Percentiles rank a stretch among this genome's conserved stretches.
phyloP scores from a whole-genome alignment of 164 flowering plant species.

The Chimonanthus praecox region DNA sequence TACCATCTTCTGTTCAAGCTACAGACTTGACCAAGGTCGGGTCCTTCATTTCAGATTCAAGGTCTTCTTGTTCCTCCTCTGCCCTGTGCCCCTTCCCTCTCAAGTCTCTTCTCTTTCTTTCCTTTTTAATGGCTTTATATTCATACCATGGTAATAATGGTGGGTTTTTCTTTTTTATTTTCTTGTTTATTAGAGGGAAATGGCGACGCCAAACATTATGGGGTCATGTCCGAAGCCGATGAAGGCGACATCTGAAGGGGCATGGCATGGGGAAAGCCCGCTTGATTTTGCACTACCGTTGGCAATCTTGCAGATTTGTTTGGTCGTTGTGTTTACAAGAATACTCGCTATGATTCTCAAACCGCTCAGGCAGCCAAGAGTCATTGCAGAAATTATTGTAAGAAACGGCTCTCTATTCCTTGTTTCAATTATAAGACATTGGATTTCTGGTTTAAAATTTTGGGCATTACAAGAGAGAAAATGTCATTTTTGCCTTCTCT shows the following conservation, averaged over 20 bases:
- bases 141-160: no score
- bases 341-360: conserved; percentile 16
- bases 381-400: conserved; percentile 29
- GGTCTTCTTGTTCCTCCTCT: no score
- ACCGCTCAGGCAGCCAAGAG: conserved; percentile 28
- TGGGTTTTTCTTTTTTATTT: no score
- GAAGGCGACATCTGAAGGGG: conserved; percentile 27
- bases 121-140: no score
- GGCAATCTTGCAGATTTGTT: conserved; percentile 24
- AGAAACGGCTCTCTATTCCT: not conserved
- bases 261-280: conserved; percentile 22
- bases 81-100: no score
- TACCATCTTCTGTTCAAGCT: no score
- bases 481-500: no score
- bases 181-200: not conserved
- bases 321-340: conserved; percentile 24
- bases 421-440: not conserved
- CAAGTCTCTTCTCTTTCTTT: no score
- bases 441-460: no score
- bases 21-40: no score
- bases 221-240: conserved; percentile 14
- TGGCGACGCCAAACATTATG: not conserved
- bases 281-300: conserved; percentile 26
- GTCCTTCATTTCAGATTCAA: no score
- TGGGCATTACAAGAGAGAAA: no score